A percentile compares a stretch with the other conserved stretches of the same genome.
Evolutionary conservation across 2,329 filamentous ascomycete species (phyloP).

Genomic region (Penicillium paneum): DNA sequence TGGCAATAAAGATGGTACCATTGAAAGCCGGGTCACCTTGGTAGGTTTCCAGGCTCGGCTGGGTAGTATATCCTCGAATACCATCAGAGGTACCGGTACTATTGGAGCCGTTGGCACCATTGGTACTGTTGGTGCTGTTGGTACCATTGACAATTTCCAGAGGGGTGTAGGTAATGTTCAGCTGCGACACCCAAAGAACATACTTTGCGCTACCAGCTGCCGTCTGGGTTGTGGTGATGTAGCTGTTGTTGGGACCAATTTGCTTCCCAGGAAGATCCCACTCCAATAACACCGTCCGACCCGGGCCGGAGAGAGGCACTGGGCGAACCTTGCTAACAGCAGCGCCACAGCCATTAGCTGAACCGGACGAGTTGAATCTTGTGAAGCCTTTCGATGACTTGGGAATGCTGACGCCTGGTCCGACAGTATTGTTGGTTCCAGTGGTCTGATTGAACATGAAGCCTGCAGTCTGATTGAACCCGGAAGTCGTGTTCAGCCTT

Average conservation of each 20-base stretch:
- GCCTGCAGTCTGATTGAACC: not conserved
- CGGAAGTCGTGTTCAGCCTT: slow-evolving; percentile 36
- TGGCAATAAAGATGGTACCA: slow-evolving; percentile 72
- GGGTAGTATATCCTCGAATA: slow-evolving; percentile 61
- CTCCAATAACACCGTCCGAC: slow-evolving; percentile 65
- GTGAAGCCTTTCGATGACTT: slow-evolving; percentile 52
- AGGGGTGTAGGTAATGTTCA: slow-evolving; percentile 69
- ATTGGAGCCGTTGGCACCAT: slow-evolving; percentile 33
- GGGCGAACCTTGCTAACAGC: slow-evolving; percentile 53
- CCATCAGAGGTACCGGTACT: slow-evolving; percentile 43
- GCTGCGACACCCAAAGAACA: slow-evolving; percentile 73
- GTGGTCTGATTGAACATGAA: slow-evolving; percentile 40
- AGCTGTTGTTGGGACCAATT: slow-evolving; percentile 79
- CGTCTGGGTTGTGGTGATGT: slow-evolving; percentile 58
- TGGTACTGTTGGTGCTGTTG: slow-evolving; percentile 39
- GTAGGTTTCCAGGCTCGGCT: slow-evolving; percentile 68
- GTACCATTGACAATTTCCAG: slow-evolving; percentile 48
- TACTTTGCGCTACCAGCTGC: slow-evolving; percentile 59
- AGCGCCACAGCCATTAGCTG: slow-evolving; percentile 56
- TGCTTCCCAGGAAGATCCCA: slow-evolving; percentile 69
- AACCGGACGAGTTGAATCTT: not conserved
- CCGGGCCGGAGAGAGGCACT: slow-evolving; percentile 75
- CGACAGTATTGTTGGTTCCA: slow-evolving; percentile 60
- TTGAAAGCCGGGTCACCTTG: slow-evolving; percentile 68
- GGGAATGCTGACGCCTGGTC: slow-evolving; percentile 32